Evolutionary conservation across 129 eudicot genomes (phyloP).

Genomic region (Chrysanthemum lavandulifolium): DNA sequence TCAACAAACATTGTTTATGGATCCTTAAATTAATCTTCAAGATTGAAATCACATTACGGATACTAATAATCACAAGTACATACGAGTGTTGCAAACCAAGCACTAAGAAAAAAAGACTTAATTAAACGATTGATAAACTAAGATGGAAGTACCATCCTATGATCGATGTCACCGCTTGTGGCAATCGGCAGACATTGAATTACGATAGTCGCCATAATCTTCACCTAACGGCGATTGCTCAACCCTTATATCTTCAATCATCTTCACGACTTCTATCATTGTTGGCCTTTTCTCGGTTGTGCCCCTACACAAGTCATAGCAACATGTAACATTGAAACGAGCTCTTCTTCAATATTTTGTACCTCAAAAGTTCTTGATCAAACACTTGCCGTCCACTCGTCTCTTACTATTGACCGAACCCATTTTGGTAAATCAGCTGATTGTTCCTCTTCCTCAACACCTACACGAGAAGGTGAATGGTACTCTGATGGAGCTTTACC

Average conservation of each 20-base stretch:
- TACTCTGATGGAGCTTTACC: conserved; percentile 55
- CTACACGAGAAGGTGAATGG: conserved; percentile 52
- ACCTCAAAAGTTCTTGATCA: conserved; percentile 85
- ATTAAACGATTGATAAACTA: conserved; percentile 28
- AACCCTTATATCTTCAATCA: conserved; percentile 94
- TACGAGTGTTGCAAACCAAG: conserved; percentile 22
- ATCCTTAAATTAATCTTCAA: conserved; percentile 12
- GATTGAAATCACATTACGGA: conserved; percentile 19
- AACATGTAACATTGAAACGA: conserved; percentile 86
- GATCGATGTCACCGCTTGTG: conserved; percentile 48
- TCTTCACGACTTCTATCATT: conserved; percentile 73
- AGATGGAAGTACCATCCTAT: conserved; percentile 22
- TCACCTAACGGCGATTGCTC: conserved; percentile 96
- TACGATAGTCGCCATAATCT: conserved; percentile 81
- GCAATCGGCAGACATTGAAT: conserved; percentile 78
- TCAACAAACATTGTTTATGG: neutral
- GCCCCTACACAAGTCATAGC: conserved; percentile 86
- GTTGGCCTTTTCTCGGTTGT: conserved; percentile 79
- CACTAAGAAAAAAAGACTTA: conserved; percentile 17
- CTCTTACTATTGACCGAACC: conserved; percentile 95
- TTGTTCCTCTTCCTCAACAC: conserved; percentile 56
- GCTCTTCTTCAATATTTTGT: conserved; percentile 95
- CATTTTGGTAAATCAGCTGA: conserved; percentile 72
- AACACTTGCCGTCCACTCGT: conserved; percentile 99
- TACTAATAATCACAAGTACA: conserved; percentile 20